Evolutionary conservation across 2,329 filamentous ascomycete species (phyloP).

Genomic region (Byssoonygena ceratinophila): DNA sequence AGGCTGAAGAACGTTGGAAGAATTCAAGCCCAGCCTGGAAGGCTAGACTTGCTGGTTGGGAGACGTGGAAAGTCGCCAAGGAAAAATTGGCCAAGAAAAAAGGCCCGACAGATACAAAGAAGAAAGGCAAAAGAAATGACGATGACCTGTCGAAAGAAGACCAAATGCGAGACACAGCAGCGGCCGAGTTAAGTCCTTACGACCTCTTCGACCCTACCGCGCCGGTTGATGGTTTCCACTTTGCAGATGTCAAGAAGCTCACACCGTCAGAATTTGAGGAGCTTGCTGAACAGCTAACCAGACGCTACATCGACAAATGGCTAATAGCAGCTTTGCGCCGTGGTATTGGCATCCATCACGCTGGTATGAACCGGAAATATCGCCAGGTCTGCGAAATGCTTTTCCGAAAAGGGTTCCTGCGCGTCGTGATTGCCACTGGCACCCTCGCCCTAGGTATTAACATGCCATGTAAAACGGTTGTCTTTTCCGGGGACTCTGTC

Average conservation of each 20-base stretch:
- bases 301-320: slow-evolving; percentile 41
- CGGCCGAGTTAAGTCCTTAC: slow-evolving; percentile 46
- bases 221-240: slow-evolving; percentile 54
- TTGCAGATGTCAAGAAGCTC: slow-evolving; percentile 53
- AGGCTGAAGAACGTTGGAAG: slow-evolving; percentile 49
- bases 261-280: slow-evolving; percentile 49
- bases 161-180: slow-evolving; percentile 46
- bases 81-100: slow-evolving; percentile 32
- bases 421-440: slow-evolving; percentile 63
- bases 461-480: slow-evolving; percentile 72
- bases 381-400: slow-evolving; percentile 60
- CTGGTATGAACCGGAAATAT: slow-evolving; percentile 68
- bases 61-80: slow-evolving; percentile 43
- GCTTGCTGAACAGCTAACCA: slow-evolving; percentile 44
- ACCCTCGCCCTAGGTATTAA: slow-evolving; percentile 70
- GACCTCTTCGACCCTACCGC: slow-evolving; percentile 57
- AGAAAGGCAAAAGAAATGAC: slow-evolving; percentile 31
- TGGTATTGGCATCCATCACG: slow-evolving; percentile 67
- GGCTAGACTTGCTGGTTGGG: slow-evolving; percentile 47
- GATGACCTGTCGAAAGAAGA: slow-evolving; percentile 48
- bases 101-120: slow-evolving; percentile 23
- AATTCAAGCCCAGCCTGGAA: slow-evolving; percentile 50
- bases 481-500: slow-evolving; percentile 63
- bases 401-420: slow-evolving; percentile 61
- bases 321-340: slow-evolving; percentile 53